phyloP scores from a whole-genome alignment of 169 alveolate species.

The Toxoplasma gondii region DNA sequence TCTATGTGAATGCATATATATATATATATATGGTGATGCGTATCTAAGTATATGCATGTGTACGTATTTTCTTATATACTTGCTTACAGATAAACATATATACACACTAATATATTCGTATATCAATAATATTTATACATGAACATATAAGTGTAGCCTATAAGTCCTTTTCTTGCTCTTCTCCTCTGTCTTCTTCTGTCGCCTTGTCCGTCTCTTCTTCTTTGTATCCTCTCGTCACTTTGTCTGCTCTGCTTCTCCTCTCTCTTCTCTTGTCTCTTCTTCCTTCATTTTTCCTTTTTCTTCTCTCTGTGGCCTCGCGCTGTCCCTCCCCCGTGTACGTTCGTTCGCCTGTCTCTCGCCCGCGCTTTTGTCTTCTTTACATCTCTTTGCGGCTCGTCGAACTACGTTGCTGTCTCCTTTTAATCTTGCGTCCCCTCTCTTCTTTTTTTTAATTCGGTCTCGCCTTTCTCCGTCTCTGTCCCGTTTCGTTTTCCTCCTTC shows the following conservation, averaged over 20 bases:
- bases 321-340: background rate
- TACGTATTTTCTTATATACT: background rate
- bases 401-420: background rate
- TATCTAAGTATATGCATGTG: background rate
- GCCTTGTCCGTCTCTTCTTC: background rate
- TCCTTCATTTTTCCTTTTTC: background rate
- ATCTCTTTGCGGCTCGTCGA: background rate
- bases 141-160: too few species aligned
- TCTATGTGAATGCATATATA: background rate
- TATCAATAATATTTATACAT: too few species aligned
- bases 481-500: background rate
- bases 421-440: background rate
- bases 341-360: background rate
- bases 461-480: background rate
- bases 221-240: too few species aligned
- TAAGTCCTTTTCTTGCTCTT: background rate
- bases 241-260: background rate
- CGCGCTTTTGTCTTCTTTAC: background rate
- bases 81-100: background rate
- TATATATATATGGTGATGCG: too few species aligned
- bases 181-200: background rate
- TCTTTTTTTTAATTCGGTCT: background rate
- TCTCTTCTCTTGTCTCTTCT: background rate
- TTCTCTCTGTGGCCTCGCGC: background rate
- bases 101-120: too few species aligned